Evolutionary conservation across 192 early-diverging fungal species (phyloP), one percentile per base, ranked within the genome.

Genomic region (Dimargaris xerosporica): DNA sequence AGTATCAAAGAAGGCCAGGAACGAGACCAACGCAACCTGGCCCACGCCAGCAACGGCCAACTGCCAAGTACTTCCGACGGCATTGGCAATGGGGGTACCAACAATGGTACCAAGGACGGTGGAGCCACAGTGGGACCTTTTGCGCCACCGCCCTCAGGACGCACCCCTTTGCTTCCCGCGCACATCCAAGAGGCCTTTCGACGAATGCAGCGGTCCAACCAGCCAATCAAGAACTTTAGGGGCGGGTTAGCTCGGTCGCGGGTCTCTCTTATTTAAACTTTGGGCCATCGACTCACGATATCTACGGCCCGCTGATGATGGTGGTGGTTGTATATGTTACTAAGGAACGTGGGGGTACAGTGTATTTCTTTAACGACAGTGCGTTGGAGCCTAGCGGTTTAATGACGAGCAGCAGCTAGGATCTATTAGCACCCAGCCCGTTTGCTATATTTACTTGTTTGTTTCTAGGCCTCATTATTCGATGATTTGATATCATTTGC

Each of bases 181-280:
- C 94, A 97, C 68, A 90, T 99, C 46, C 89, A 91, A 56, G 96
- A 99, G 68, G 96, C 93, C 0, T 96, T 93, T 65, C 70, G 94
- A 66, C 67, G 89, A 51, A 69, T 95, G 45, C 91, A 95, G 71
- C 71, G 75, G 29, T 72, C 79, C 7, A 79, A 80, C n/a, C 79
- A 85, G 62, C 85, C 88, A 21, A 77, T 89, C 28, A 76, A 84
- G 34, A 88, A 87, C 66, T 91, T 88, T 59, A 73, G 84, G 44
- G 86, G 89, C 44, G 86, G 87, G 17, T 67, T 91, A 10, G 80
- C 77, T 10, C 72, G 88, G 30, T 87, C 86, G 0, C 78, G 81
- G 9, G 75, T 90, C 13, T 87, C 86, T 2, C 63, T 90, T 21
- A 90, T 88, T 62, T 90, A 73, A 46, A 15, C 17, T 17, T 58